A percentile compares a stretch with the other conserved stretches of the same genome.
Conservation (phyloP, 208 protist genomes). For the Trypanosoma scelopori region DNA sequence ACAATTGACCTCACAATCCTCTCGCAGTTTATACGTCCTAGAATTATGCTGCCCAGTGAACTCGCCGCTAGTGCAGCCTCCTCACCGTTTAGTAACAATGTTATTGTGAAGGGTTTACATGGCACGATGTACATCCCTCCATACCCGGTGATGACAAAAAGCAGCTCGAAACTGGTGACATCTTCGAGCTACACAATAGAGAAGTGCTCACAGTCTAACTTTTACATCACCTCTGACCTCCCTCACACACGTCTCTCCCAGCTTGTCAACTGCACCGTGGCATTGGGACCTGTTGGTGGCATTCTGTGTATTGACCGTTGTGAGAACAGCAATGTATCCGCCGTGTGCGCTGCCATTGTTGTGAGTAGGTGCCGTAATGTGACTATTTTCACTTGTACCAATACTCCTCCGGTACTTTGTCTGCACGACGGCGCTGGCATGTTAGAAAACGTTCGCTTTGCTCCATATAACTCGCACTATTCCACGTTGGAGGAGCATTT, state of each 20-base stretch:
- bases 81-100: constrained; percentile 62
- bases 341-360: constrained; percentile 73
- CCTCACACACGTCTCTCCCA: constrained; percentile 79
- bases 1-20: constrained; percentile 84
- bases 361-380: constrained; percentile 77
- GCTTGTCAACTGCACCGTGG: constrained; percentile 88
- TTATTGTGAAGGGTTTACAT: constrained; percentile 44
- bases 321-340: constrained; percentile 81
- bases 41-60: constrained; percentile 67
- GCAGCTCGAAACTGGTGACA: constrained; percentile 35
- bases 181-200: constrained; percentile 74
- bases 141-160: constrained; percentile 41
- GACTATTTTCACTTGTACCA: constrained; percentile 81
- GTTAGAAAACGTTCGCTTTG: constrained; percentile 67
- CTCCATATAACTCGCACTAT: constrained; percentile 91
- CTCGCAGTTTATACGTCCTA: constrained; percentile 87
- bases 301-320: constrained; percentile 82
- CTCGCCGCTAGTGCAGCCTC: constrained; percentile 30
- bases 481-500: constrained; percentile 85
- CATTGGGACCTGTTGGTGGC: constrained; percentile 78
- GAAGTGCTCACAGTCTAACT: constrained; percentile 65
- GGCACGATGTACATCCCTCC: constrained; percentile 66
- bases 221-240: constrained; percentile 80
- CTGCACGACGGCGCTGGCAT: constrained; percentile 5
- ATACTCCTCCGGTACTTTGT: constrained; percentile 82